Evolutionary conservation across 1,284 basidiomycete genomes (phyloP).

Genomic region (Earliella scabrosa): DNA sequence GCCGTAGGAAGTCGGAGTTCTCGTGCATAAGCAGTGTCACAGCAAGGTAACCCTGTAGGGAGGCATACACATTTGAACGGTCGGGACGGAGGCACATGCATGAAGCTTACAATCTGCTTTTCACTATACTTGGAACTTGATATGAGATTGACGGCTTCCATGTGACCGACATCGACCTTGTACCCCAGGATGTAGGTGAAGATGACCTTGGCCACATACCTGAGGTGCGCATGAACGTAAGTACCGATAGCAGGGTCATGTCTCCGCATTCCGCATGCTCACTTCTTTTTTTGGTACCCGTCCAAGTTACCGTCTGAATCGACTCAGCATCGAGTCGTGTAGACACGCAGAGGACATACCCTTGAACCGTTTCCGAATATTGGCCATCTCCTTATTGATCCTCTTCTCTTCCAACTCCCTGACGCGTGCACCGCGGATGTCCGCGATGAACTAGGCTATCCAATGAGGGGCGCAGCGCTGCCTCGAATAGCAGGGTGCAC

Average conservation of each 20-base stretch:
- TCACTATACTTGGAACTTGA: slow-evolving; percentile 96
- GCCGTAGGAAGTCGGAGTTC: slow-evolving; percentile 93
- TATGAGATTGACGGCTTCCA: slow-evolving; percentile 99
- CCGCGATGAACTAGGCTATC: slow-evolving; percentile 89
- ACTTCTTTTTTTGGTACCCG: slow-evolving; percentile 99
- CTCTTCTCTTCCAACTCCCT: slow-evolving; percentile 94
- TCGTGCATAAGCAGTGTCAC: slow-evolving; percentile 98
- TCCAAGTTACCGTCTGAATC: slow-evolving; percentile 90
- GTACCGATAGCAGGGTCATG: slow-evolving; percentile 15
- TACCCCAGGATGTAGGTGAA: slow-evolving; percentile 99
- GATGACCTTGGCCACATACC: slow-evolving; percentile 95
- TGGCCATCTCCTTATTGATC: slow-evolving; percentile 99
- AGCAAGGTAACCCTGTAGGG: slow-evolving; percentile 98
- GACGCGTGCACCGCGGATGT: slow-evolving; percentile 91
- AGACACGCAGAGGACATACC: slow-evolving; percentile 47
- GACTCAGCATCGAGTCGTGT: slow-evolving; percentile 4
- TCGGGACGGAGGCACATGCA: background rate
- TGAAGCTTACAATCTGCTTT: slow-evolving; percentile 90
- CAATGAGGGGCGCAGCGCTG: background rate
- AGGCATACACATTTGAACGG: slow-evolving; percentile 1
- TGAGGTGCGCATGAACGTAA: slow-evolving; percentile 34
- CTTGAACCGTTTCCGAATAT: slow-evolving; percentile 99
- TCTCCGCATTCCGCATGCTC: slow-evolving; percentile 37
- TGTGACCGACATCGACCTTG: slow-evolving; percentile 98
- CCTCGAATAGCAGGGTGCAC: slow-evolving; percentile 20